A percentile compares a stretch with the other conserved stretches of the same genome.
phyloP scores from a whole-genome alignment of 1,284 basidiomycete genomes.

The Trametes hirsuta region DNA sequence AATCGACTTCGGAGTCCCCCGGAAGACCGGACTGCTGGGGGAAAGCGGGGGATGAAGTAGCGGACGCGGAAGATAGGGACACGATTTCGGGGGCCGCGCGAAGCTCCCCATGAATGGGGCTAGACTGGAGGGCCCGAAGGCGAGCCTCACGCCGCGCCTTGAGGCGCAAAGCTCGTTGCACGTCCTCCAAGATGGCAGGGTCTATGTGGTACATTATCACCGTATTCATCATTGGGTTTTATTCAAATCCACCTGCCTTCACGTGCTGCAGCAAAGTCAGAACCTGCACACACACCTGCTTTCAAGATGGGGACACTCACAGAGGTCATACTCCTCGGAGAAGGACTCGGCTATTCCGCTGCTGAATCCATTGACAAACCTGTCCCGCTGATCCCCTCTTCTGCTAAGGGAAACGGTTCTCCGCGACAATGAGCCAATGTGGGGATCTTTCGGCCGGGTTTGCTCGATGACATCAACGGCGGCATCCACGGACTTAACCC shows the following conservation, averaged over 20 bases:
- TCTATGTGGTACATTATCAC: conserved; percentile 44
- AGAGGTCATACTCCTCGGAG: conserved; percentile 74
- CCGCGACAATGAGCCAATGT: conserved; percentile 15
- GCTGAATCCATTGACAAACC: conserved; percentile 15
- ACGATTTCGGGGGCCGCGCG: conserved; percentile 28
- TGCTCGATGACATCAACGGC: conserved; percentile 16
- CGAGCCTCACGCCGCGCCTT: conserved; percentile 75
- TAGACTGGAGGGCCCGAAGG: conserved; percentile 42
- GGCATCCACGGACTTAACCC: conserved; percentile 34
- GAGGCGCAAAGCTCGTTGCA: conserved; percentile 68
- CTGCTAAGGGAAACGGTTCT: conserved; percentile 24
- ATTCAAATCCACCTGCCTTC: conserved; percentile 54
- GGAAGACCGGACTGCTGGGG: conserved; percentile 23
- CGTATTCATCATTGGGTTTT: conserved; percentile 3
- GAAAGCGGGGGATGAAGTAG: conserved; percentile 38
- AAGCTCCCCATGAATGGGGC: conserved; percentile 30
- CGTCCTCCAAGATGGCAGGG: conserved; percentile 73
- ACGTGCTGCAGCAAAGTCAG: conserved; percentile 49
- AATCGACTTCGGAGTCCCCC: conserved; percentile 61
- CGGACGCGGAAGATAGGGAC: conserved; percentile 38
- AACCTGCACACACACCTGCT: not conserved
- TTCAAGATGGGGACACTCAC: conserved; percentile 43
- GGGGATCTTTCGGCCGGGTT: conserved; percentile 13
- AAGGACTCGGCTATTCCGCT: conserved; percentile 40
- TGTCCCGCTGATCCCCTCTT: conserved; percentile 20